Conservation (phyloP, 768 basidiomycete genomes). For the Boletellus ananas region DNA sequence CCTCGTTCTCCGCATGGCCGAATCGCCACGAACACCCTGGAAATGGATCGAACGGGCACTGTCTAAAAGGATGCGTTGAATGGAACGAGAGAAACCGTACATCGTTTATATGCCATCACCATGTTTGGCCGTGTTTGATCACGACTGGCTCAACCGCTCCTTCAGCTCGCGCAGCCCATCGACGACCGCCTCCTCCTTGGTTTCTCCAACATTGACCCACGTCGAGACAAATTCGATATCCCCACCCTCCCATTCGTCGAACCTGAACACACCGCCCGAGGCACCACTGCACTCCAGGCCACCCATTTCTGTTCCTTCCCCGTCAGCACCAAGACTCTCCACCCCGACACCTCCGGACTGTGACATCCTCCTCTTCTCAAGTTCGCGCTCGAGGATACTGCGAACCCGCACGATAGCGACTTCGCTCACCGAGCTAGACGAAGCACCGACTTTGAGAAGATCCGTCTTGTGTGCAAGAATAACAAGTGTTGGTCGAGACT, state of each 20-base stretch:
- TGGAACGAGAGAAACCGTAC: neutral
- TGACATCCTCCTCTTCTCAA: slow-evolving; percentile 69
- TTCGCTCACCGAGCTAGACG: slow-evolving; percentile 34
- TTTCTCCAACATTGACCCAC: slow-evolving; percentile 39
- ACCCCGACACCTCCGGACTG: slow-evolving; percentile 65
- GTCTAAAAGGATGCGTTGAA: slow-evolving; percentile 62
- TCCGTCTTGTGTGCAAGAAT: slow-evolving; percentile 79
- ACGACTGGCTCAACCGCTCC: slow-evolving; percentile 46
- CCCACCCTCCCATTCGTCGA: slow-evolving; percentile 82
- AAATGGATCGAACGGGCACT: slow-evolving; percentile 56
- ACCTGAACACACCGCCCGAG: slow-evolving; percentile 58
- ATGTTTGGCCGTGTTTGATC: slow-evolving; percentile 30
- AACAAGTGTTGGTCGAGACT: slow-evolving; percentile 52
- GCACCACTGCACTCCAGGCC: slow-evolving; percentile 67
- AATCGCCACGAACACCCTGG: slow-evolving; percentile 61
- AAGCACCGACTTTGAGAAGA: slow-evolving; percentile 48
- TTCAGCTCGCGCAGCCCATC: slow-evolving; percentile 42
- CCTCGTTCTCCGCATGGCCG: slow-evolving; percentile 59
- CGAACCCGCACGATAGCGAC: slow-evolving; percentile 69
- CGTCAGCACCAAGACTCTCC: slow-evolving; percentile 72
- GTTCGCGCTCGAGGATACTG: slow-evolving; percentile 76
- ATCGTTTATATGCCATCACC: slow-evolving; percentile 5
- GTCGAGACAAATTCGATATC: slow-evolving; percentile 67
- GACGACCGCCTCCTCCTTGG: slow-evolving; percentile 25
- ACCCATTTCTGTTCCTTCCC: slow-evolving; percentile 59